phyloP scores from a whole-genome alignment of 768 basidiomycete species.

The Xerocomellus intermedius region DNA sequence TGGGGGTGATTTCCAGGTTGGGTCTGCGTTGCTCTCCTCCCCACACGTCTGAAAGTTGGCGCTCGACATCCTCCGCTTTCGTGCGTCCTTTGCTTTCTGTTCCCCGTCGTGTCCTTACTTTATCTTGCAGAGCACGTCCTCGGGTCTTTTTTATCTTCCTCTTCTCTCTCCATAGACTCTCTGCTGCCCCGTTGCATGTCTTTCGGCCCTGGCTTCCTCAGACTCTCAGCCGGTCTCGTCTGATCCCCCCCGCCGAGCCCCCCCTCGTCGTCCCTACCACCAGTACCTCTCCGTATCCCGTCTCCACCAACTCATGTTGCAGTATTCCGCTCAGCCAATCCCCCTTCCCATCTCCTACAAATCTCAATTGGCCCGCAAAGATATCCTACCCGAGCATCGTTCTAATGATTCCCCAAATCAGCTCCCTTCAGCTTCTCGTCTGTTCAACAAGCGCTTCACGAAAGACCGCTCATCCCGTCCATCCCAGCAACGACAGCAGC shows the following conservation, averaged over 20 bases:
- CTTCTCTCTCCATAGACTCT: constrained; percentile 5
- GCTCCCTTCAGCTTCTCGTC: constrained; percentile 18
- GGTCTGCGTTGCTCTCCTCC: constrained; percentile 28
- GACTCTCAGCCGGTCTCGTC: constrained; percentile 49
- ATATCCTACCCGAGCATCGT: constrained; percentile 29
- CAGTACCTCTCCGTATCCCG: constrained; percentile 30
- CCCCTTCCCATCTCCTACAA: constrained; percentile 34
- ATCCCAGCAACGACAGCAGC: constrained; percentile 18
- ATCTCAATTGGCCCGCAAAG: constrained; percentile 28
- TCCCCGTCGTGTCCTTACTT: not conserved
- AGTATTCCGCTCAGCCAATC: constrained; percentile 43
- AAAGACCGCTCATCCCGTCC: constrained; percentile 28
- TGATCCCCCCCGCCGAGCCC: constrained; percentile 40
- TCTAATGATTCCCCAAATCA: constrained; percentile 26
- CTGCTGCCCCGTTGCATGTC: constrained; percentile 26
- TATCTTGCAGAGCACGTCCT: constrained; percentile 1
- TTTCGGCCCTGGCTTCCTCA: constrained; percentile 28
- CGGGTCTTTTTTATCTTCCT: constrained; percentile 1
- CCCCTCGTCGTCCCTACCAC: constrained; percentile 30
- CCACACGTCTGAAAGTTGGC: constrained; percentile 25
- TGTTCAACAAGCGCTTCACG: constrained; percentile 36
- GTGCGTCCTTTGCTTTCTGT: constrained; percentile 12
- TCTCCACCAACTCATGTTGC: constrained; percentile 52
- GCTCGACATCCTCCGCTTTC: constrained; percentile 7
- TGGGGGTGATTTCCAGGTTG: constrained; percentile 12